Evolutionary conservation across 2,329 filamentous ascomycete species (phyloP), one percentile per base, ranked within the genome.

Genomic region (Septoria linicola): DNA sequence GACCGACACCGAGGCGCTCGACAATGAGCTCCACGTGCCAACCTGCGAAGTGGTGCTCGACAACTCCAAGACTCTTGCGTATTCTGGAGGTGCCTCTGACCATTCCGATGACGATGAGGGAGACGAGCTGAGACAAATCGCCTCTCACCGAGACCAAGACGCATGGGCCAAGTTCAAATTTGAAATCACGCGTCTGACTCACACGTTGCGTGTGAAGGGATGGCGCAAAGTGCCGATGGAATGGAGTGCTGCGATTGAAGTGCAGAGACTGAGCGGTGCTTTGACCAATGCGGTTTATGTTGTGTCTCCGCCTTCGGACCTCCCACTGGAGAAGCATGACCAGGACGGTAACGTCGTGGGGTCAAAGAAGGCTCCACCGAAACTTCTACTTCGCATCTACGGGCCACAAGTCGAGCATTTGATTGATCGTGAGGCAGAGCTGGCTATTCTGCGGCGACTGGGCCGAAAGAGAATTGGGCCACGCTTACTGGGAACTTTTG

Each of bases 261-360:
- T 93, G 4, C 80, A 88, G 69, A 80, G 88, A 42, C 76, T 95
- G 21, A 96, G 92, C 68, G 93, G 93, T 54, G 93, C 93, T 7
- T 73, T 99, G 60, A 99, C 93, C 16, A 99, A 99, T 67, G 90
- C 92, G 8, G 91, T 99, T 30, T 99, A 97, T 66, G 90, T 96
- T 43, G 90, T 97, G 17, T 87, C 83, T 1, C 91, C 92, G 1
- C 91, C 92, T 0, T 74, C 80, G 32, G 77, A 87, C 30, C 60
- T 90, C 8, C 71, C 75, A 20, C 63, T 61, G 3, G 59, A 59
- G 17, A 57, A 68, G 13, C 62, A 66, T n/a, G 70, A 67, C 31
- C 64, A 66, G n/a, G 67, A 68, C 25, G 71, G 76, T 16, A 59
- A 60, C 30, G 51, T 53, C 4, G 44, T 58, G 3, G 37, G 49